Evolutionary conservation across 2,329 filamentous ascomycete genomes (phyloP).

Genomic region (Arthroderma sp.): DNA sequence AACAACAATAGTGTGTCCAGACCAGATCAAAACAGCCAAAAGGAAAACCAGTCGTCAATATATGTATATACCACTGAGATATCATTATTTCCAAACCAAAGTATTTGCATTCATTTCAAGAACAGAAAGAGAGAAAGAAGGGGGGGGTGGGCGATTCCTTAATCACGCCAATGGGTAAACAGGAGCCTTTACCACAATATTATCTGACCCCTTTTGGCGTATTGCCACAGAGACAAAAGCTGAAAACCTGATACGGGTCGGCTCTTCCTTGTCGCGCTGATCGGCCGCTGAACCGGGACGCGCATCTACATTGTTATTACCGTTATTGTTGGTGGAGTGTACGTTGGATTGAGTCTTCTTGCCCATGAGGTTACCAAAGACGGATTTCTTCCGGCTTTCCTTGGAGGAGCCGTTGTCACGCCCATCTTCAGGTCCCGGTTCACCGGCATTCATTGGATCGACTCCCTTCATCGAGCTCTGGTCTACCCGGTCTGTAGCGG

Average conservation of each 20-base stretch:
- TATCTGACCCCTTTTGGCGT: conserved; percentile 45
- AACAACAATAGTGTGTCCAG: not conserved
- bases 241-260: conserved; percentile 53
- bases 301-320: conserved; percentile 8
- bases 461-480: conserved; percentile 13
- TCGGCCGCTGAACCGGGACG: not conserved
- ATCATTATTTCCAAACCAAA: too few species aligned
- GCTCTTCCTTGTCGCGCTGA: conserved; percentile 7
- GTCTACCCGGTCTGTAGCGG: conserved; percentile 8
- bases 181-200: conserved; percentile 62
- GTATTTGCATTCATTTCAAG: not conserved
- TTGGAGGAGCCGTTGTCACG: conserved; percentile 15
- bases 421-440: conserved; percentile 7
- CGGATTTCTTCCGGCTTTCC: conserved; percentile 27
- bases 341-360: conserved; percentile 16
- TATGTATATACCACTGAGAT: not conserved
- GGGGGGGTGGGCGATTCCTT: not conserved
- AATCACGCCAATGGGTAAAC: conserved; percentile 39
- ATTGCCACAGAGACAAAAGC: conserved; percentile 66
- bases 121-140: not conserved
- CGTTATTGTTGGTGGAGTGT: conserved; percentile 10
- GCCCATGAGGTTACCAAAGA: conserved; percentile 29
- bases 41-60: not conserved
- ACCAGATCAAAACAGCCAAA: not conserved
- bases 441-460: conserved; percentile 8